Base-by-base conservation (phyloP, 2,329 filamentous ascomycete species). In the Colletotrichum musicola region DNA sequence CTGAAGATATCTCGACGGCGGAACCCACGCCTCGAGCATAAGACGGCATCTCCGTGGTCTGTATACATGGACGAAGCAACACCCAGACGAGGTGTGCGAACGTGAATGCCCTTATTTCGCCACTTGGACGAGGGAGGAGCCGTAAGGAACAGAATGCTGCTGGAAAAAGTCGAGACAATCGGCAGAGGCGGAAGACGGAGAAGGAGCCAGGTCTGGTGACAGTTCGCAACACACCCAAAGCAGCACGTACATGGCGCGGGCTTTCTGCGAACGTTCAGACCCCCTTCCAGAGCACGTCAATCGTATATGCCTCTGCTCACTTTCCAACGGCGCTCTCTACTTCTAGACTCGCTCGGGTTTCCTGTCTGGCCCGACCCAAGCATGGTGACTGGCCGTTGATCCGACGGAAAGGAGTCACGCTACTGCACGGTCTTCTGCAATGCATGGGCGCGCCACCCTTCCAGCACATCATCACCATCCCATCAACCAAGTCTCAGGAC, bases 161-260 rank as follows among this genome's bases (percentile, higher is more conserved):
- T 27, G 40, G 40, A 4, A 20, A 46, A 44, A 55, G 42, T 42
- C 65, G 47, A 64, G 61, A 59, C 61, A 59, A 30, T 18, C 13
- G 30, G 46, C 51, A 40, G 40, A 53, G 54, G 58, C 54, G 22
- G 40, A 46, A 49, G 22, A 59, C 64, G 46, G 64, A 64, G 64
- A 27, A 55, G 47, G 27, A 30, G 53, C 58, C 64, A 63, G 30
- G 54, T 54, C 38, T 64, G 64, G 53, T 64, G 61, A 64, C 64
- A 54, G 12, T 40, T 64, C 51, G 58, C 51, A 42, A 27, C 63
- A 61, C 27, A 14, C 40, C 14, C 30, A 40, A 35, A 38, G 20
- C 51, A 20, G 2, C 54, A 49, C 30, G 40, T 49, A 35, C 10
- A 30, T n/a, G 12, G 20, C 44, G 42, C 44, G 25, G 44, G 6